Evolutionary conservation across 495 filamentous ascomycete genomes (phyloP).

Genomic region (Schizothecium vesticola): DNA sequence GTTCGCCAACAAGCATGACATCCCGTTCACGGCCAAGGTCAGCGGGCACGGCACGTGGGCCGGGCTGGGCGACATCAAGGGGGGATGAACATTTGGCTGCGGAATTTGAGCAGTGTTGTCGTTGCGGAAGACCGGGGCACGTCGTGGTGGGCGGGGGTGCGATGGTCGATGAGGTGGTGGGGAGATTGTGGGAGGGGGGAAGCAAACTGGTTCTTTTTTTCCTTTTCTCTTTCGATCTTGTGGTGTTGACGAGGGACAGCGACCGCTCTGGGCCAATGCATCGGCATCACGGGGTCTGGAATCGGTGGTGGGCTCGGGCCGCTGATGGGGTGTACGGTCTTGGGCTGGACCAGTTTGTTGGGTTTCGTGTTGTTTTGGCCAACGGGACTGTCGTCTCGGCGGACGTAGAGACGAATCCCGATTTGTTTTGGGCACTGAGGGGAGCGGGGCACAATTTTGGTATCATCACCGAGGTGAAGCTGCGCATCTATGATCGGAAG

Average conservation of each 20-base stretch:
- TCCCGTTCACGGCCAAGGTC: constrained; percentile 47
- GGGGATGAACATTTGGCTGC: constrained; percentile 45
- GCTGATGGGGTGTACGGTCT: constrained; percentile 53
- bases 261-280: constrained; percentile 51
- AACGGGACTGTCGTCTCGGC: constrained; percentile 42
- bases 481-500: constrained; percentile 44
- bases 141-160: constrained; percentile 48
- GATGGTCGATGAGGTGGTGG: constrained; percentile 21
- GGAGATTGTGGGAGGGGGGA: constrained; percentile 29
- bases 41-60: constrained; percentile 40
- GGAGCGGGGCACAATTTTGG: constrained; percentile 61
- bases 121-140: constrained; percentile 35
- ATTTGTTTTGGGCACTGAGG: constrained; percentile 52
- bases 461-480: constrained; percentile 46
- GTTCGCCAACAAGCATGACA: constrained; percentile 36
- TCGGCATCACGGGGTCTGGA: constrained; percentile 43
- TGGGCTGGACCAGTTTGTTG: constrained; percentile 50
- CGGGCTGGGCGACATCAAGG: constrained; percentile 34
- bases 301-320: constrained; percentile 58
- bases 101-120: constrained; percentile 34
- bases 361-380: constrained; percentile 49
- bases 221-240: background rate
- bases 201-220: constrained; percentile 24
- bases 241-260: constrained; percentile 3
- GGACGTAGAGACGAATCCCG: constrained; percentile 25